Percentiles rank a stretch among this genome's conserved stretches.
Conservation (phyloP, 2,329 filamentous ascomycete species). For the Madurella fahalii region DNA sequence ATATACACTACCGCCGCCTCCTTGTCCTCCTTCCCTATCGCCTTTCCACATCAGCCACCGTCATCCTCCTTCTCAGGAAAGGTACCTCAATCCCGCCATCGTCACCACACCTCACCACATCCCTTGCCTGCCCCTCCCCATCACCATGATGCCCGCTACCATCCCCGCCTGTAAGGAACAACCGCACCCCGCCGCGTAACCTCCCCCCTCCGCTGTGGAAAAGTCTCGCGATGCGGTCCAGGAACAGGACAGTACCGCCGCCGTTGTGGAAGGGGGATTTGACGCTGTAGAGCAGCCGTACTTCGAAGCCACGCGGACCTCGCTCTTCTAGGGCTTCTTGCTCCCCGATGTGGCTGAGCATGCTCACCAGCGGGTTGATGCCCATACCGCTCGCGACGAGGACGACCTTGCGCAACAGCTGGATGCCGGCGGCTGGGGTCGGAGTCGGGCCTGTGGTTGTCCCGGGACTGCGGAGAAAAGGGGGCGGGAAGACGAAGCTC, state of each 20-base stretch:
- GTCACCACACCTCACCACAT: conserved; percentile 17
- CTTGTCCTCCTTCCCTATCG: conserved; percentile 34
- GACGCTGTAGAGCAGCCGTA: conserved; percentile 62
- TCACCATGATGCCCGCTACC: neutral
- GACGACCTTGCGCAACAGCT: conserved; percentile 54
- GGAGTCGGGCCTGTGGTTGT: conserved; percentile 14
- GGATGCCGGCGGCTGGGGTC: neutral
- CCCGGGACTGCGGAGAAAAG: conserved; percentile 18
- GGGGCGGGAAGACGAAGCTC: conserved; percentile 74
- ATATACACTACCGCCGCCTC: conserved; percentile 56
- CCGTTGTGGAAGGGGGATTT: conserved; percentile 28
- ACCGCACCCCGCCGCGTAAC: conserved; percentile 38
- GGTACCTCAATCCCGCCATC: conserved; percentile 26
- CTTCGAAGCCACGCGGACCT: conserved; percentile 31
- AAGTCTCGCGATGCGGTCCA: conserved; percentile 43
- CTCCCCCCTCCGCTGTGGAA: conserved; percentile 32
- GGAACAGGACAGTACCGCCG: conserved; percentile 44
- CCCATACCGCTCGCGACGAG: conserved; percentile 80
- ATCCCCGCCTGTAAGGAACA: conserved; percentile 45
- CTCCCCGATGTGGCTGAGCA: conserved; percentile 58
- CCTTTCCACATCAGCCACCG: conserved; percentile 38
- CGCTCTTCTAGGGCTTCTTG: conserved; percentile 20
- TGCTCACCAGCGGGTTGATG: conserved; percentile 76
- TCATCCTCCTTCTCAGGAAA: conserved; percentile 40
- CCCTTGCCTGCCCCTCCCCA: neutral